phyloP scores from a whole-genome alignment of 1,284 basidiomycete species.

The Calocybe gambosa region DNA sequence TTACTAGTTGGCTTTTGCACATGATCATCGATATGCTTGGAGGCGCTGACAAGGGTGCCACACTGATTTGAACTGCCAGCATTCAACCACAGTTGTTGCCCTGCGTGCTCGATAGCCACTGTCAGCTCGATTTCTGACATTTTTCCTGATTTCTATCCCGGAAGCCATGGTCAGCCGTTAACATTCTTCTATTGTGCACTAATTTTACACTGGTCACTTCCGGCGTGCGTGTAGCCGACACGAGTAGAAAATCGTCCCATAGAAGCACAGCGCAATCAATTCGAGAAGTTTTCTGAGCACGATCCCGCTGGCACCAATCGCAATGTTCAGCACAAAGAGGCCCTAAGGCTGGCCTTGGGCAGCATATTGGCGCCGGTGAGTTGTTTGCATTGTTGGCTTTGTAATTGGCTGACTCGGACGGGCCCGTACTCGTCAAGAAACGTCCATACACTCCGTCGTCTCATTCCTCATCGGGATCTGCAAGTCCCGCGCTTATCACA shows the following conservation, averaged over 20 bases:
- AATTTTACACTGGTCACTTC: slow-evolving; percentile 1
- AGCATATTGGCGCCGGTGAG: slow-evolving; percentile 45
- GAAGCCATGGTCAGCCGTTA: slow-evolving; percentile 9
- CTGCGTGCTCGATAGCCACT: not conserved
- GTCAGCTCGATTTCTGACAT: not conserved
- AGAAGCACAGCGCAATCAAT: slow-evolving; percentile 18
- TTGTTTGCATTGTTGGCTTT: slow-evolving; percentile 10
- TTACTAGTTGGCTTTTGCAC: too few relatives aligned
- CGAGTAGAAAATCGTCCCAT: slow-evolving; percentile 26
- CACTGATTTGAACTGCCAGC: slow-evolving; percentile 3
- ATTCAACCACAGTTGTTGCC: slow-evolving; percentile 1
- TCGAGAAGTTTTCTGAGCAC: slow-evolving; percentile 20
- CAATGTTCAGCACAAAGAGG: slow-evolving; percentile 35
- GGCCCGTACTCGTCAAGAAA: slow-evolving; percentile 28
- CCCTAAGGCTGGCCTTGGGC: slow-evolving; percentile 40
- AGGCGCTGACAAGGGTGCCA: not conserved
- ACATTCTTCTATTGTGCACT: not conserved
- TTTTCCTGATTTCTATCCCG: not conserved
- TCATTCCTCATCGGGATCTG: slow-evolving; percentile 37
- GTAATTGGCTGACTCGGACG: slow-evolving; percentile 14
- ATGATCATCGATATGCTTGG: slow-evolving; percentile 6
- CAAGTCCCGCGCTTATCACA: slow-evolving; percentile 30
- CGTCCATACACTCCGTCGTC: slow-evolving; percentile 30
- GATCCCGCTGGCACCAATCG: slow-evolving; percentile 18
- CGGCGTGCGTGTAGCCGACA: slow-evolving; percentile 21